Base-by-base conservation (phyloP, 108 stramenopile genomes). In the Nitzschia putrida region DNA sequence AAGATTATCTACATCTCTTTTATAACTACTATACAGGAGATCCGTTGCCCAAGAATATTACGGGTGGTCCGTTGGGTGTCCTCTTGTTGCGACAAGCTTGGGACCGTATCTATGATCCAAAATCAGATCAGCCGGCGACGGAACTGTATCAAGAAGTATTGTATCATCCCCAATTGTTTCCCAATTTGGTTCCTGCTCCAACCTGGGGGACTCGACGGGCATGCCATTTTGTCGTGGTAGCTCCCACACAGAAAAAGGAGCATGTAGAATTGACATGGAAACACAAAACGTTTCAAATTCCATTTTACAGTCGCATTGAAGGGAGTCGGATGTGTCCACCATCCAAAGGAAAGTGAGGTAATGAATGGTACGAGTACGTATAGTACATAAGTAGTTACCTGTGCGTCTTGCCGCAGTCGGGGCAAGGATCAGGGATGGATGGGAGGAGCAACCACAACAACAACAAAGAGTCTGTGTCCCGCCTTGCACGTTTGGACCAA, bases 301-400 rank as follows among this genome's bases (percentile, higher is more conserved):
- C 88, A 0, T 71, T 87, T n/a, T 84, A 81, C 67, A 85, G 84
- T 77, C 85, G 87, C 20, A 85, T 88, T 59, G 80, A 69, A 23
- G 87, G 89, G 16, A 87, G 86, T 64, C 89, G 91, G 11, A 89
- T 89, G 87, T 92, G 91, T 66, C 73, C 73, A 8, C 49, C n/a
- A 39, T 23, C 18, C 59, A 44, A 11, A 43, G 73, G 76, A 51
- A 60, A 72, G 1, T 34, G 29, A 34, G 29, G 29, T 34, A n/a
- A n/a, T n/a, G n/a, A n/a, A n/a, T n/a, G n/a, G n/a, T n/a, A n/a
- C n/a, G n/a, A n/a, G n/a, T n/a, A n/a, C n/a, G n/a, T n/a, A n/a
- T n/a, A n/a, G n/a, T 34, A 34, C 29, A 34, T 34, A 34, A 4
- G 29, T 34, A 1, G 3, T 3, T 4, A 34, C 4, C 1, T 1